phyloP scores from a whole-genome alignment of 169 alveolate species.

The Plasmodium yoelii region DNA sequence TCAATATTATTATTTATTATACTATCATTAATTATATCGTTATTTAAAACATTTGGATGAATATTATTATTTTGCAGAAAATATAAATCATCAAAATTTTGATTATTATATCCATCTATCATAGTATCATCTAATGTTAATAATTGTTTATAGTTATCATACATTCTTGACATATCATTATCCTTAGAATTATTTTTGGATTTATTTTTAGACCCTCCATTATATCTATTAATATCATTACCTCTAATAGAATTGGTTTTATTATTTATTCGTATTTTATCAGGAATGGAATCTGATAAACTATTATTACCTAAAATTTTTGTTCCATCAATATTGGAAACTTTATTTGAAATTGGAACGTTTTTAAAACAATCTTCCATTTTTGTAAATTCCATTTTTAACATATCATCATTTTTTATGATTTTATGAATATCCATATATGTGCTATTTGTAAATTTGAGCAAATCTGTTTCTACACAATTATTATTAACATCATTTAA shows the following conservation, averaged over 20 bases:
- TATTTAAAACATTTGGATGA: slow-evolving; percentile 21
- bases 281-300: no score
- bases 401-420: slow-evolving; percentile 44
- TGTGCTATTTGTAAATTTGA: slow-evolving; percentile 40
- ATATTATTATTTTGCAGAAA: slow-evolving; percentile 18
- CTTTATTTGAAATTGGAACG: not conserved
- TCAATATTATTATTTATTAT: slow-evolving; percentile 27
- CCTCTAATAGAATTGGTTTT: no score
- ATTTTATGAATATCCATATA: slow-evolving; percentile 63
- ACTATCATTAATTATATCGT: slow-evolving; percentile 31
- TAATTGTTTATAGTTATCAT: slow-evolving; percentile 31
- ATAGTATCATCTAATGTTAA: slow-evolving; percentile 7
- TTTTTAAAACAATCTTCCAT: slow-evolving; percentile 42
- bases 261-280: no score
- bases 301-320: no score
- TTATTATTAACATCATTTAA: not conserved
- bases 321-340: no score
- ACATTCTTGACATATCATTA: slow-evolving; percentile 16
- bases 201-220: not conserved
- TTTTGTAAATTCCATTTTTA: slow-evolving; percentile 46
- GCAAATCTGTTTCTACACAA: slow-evolving; percentile 31
- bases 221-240: not conserved
- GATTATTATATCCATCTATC: slow-evolving; percentile 26
- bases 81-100: slow-evolving; percentile 15
- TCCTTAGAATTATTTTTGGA: slow-evolving; percentile 4